Base-by-base conservation (phyloP, 306 rosid genomes). In the Quercus rubra region DNA sequence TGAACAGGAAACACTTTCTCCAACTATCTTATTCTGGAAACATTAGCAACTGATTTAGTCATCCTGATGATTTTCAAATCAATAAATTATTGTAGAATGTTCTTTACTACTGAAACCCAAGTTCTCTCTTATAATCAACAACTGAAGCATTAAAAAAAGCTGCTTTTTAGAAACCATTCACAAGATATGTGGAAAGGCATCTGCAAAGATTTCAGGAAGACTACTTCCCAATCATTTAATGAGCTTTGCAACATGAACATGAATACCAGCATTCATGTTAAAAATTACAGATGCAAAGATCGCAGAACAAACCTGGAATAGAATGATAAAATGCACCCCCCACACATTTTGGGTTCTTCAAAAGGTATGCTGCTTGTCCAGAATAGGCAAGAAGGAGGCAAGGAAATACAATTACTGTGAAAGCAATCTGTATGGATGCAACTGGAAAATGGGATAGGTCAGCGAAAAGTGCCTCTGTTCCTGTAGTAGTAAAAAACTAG, bases 391-490 rank as follows among this genome's bases (percentile, higher is more conserved):
- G 82, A 74, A 96, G 99, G 81, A 96, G 99, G 86, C 96, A 93
- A 66, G 99, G 99, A 85, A 96, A 96, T 86, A 96, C 99, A 61
- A 96, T 80, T 74, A 87, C 84, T 67, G 97, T 91, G 82, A 96
- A 96, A 66, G 99, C 99, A 79, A 96, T 82, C 86, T 96, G 99
- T 79, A 96, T 89, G 57, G 98, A 95, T 55, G 93, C 84, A 86
- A 96, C 97, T n/a, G 98, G 99, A 84, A 93, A 96, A 90, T 96
- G 91, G 77, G 96, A 85, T 59, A 96, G 90, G 83, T 96, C 99
- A 0, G 99, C 99, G 67, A 96, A 96, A 70, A 96, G 93, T 58
- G 99, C 99, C 86, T 96, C 99, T 2, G 99, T 96, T 83, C 99
- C 99, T 96, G 94, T 74, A 80, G 79, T 77, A 77, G 79, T 75